Evolutionary conservation across 768 basidiomycete genomes (phyloP), one percentile per base, ranked within the genome.

Genomic region (Rhodosporidiobolus odoratus): DNA sequence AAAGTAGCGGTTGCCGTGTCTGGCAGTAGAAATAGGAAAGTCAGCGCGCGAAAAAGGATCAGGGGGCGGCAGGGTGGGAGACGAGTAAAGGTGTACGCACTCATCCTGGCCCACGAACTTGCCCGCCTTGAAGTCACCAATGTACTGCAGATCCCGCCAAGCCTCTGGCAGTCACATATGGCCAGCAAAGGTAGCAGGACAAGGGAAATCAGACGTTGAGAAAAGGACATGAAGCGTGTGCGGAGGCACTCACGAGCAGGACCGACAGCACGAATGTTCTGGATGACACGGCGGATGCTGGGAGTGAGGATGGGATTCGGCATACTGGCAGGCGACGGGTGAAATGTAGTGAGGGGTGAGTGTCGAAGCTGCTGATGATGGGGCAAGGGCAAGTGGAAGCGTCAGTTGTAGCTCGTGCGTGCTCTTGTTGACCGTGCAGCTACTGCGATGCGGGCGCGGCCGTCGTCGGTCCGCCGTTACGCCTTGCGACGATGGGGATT

Each of bases 1-100:
- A 76, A 85, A 98, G 81, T 94, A 98, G 71, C 85, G 85, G 84
- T 97, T 97, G 53, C 93, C 95, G 79, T 95, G 92, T 79, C 91
- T 92, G n/a, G 58, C 16, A 27, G 17, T 32, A 27, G 38, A 35
- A 65, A 61, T 66, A 68, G 41, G 15, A 64, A 30, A 74, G 57
- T 40, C 47, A 32, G 61, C 25, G 54, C 30, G 47, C 53, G 34
- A 43, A 37, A 16, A 8, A 30, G 21, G 3, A 56, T 59, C 37
- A 19, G 30, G 38, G 30, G 53, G 40, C 56, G 52, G 30, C 6
- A 52, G 47, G 30, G n/a, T 4, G n/a, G n/a, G 64, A 19, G 59
- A 43, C 13, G 59, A 62, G 35, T 43, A 32, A n/a, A 3, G 47
- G 35, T 47, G 21, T 43, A 87, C 91, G 74, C 76, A 96, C 92